Evolutionary conservation across 345 rosid genomes (phyloP).

Genomic region (Lumnitzera littorea): DNA sequence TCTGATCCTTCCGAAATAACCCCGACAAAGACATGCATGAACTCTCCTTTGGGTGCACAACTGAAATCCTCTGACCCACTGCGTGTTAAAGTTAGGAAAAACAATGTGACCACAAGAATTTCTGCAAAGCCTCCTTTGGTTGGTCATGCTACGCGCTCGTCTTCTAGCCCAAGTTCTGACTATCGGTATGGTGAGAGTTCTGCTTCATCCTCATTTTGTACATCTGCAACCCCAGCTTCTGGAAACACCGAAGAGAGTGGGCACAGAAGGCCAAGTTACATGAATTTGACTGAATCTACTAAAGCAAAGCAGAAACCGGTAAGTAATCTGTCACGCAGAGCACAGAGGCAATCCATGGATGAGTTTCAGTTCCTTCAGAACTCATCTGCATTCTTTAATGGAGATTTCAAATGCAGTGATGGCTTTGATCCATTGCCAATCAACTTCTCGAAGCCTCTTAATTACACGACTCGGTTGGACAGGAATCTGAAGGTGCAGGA

Average conservation of each 20-base stretch:
- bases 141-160: conserved; percentile 36
- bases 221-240: conserved; percentile 58
- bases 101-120: conserved; percentile 70
- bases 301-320: conserved; percentile 61
- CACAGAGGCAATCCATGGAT: conserved; percentile 80
- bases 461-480: conserved; percentile 32
- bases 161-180: conserved; percentile 78
- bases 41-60: conserved; percentile 17
- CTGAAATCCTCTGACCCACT: conserved; percentile 42
- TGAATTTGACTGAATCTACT: conserved; percentile 80
- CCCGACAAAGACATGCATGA: conserved; percentile 29
- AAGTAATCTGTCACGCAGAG: conserved; percentile 24
- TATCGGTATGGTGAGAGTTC: conserved; percentile 63
- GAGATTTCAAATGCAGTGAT: conserved; percentile 31
- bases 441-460: conserved; percentile 43
- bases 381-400: conserved; percentile 35
- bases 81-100: conserved; percentile 50
- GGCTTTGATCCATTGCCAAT: conserved; percentile 34
- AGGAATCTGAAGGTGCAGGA: conserved; percentile 19
- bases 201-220: conserved; percentile 70
- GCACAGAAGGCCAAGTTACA: conserved; percentile 60
- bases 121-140: conserved; percentile 57
- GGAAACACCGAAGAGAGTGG: conserved; percentile 52
- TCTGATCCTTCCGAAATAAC: conserved; percentile 25
- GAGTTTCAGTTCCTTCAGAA: conserved; percentile 72